Evolutionary conservation across 768 basidiomycete genomes (phyloP).

Genomic region (Leccinum arenicola): DNA sequence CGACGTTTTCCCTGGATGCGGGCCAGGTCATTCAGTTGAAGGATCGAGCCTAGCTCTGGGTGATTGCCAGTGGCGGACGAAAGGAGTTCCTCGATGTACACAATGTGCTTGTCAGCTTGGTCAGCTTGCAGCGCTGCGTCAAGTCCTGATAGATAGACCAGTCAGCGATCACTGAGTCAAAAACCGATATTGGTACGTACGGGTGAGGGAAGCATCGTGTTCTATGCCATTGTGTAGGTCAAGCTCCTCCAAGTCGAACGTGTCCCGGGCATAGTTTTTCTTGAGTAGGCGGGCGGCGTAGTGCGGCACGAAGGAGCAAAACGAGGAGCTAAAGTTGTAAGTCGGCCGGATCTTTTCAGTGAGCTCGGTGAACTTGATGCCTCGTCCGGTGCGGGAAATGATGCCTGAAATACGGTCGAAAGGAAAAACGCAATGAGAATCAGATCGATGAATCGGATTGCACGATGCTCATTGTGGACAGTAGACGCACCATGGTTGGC

Average conservation of each 20-base stretch:
- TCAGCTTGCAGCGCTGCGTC: constrained; percentile 46
- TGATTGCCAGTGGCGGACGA: constrained; percentile 59
- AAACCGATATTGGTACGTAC: constrained; percentile 13
- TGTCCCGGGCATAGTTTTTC: constrained; percentile 53
- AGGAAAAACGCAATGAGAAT: neutral
- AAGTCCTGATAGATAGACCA: constrained; percentile 41
- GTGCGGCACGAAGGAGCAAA: constrained; percentile 65
- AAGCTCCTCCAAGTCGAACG: constrained; percentile 64
- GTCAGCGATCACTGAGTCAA: neutral
- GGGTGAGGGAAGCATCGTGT: constrained; percentile 34
- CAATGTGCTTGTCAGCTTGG: constrained; percentile 51
- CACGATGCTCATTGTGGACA: too few relatives aligned
- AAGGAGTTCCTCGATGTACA: constrained; percentile 57
- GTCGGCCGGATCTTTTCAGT: constrained; percentile 44
- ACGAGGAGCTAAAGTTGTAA: constrained; percentile 69
- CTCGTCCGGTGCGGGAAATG: constrained; percentile 61
- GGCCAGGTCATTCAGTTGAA: constrained; percentile 61
- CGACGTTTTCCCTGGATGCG: constrained; percentile 59
- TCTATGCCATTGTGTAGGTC: constrained; percentile 64
- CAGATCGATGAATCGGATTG: neutral
- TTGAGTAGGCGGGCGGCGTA: constrained; percentile 56
- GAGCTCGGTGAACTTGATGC: constrained; percentile 59
- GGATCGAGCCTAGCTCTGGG: constrained; percentile 39
- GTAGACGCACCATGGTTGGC: constrained; percentile 71
- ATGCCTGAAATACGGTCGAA: constrained; percentile 28